Conservation (phyloP, 148 eudicot species). For the Agrostemma githago region DNA sequence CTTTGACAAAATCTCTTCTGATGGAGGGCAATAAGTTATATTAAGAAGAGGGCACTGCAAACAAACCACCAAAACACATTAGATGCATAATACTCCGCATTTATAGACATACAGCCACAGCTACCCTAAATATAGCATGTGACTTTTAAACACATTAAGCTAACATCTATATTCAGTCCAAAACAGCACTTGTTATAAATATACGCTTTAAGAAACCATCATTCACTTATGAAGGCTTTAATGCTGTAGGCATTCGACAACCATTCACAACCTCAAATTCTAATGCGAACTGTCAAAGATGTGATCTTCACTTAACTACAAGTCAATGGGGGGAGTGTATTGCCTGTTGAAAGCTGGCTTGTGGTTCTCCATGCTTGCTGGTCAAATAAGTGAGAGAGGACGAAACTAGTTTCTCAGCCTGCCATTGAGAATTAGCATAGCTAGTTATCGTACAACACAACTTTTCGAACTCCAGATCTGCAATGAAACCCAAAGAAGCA, state of each 20-base stretch:
- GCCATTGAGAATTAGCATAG: slow-evolving; percentile 22
- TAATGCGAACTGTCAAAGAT: slow-evolving; percentile 3
- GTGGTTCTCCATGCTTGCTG: slow-evolving; percentile 29
- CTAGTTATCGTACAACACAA: slow-evolving; percentile 1
- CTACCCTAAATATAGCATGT: slow-evolving; percentile 7
- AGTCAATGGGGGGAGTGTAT: slow-evolving; percentile 15
- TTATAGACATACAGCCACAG: slow-evolving; percentile 7
- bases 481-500: not conserved
- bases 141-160: not conserved
- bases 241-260: not conserved
- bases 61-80: slow-evolving; percentile 22
- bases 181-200: not conserved
- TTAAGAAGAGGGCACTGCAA: slow-evolving; percentile 78
- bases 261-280: not conserved
- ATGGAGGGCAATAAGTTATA: slow-evolving; percentile 70
- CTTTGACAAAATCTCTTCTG: slow-evolving; percentile 49
- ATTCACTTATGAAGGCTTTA: not conserved
- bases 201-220: not conserved
- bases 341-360: slow-evolving; percentile 70
- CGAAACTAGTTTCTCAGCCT: slow-evolving; percentile 83
- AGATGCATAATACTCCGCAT: slow-evolving; percentile 2
- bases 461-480: not conserved
- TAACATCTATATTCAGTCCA: not conserved
- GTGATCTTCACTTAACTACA: not conserved
- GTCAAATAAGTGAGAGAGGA: slow-evolving; percentile 56